Evolutionary conservation across 2,329 filamentous ascomycete species (phyloP).

Genomic region (Trichoderma atroviride): DNA sequence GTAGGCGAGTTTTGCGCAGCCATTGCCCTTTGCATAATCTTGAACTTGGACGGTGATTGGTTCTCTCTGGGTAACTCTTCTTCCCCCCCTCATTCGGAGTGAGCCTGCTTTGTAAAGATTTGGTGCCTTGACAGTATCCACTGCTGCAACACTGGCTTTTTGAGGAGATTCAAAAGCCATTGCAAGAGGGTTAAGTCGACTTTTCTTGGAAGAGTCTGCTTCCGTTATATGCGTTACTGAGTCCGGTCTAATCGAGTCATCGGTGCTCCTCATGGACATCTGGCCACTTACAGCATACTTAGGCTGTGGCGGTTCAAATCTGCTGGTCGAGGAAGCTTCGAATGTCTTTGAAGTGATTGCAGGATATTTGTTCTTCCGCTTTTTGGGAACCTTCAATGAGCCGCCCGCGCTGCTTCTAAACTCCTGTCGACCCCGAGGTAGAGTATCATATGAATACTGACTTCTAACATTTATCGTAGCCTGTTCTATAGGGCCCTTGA

Average conservation of each 20-base stretch:
- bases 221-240: not conserved
- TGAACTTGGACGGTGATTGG: not conserved
- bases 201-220: slow-evolving; percentile 10
- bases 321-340: not conserved
- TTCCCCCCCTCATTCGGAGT: not conserved
- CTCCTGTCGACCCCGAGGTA: slow-evolving; percentile 27
- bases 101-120: not conserved
- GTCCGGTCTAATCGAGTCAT: not conserved
- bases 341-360: slow-evolving; percentile 7
- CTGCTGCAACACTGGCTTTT: not conserved
- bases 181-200: slow-evolving; percentile 26
- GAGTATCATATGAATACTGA: slow-evolving; percentile 20
- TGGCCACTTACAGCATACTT: slow-evolving; percentile 28
- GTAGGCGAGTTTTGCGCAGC: not conserved
- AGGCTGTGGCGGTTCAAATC: slow-evolving; percentile 25
- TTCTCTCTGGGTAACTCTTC: not conserved
- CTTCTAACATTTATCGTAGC: not conserved
- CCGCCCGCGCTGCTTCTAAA: slow-evolving; percentile 39
- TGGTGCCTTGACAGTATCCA: not conserved
- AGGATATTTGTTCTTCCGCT: slow-evolving; percentile 33
- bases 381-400: slow-evolving; percentile 40
- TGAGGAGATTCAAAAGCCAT: slow-evolving; percentile 20
- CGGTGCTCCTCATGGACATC: not conserved
- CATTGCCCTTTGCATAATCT: not conserved
- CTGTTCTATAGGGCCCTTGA: not conserved